These are phyloP conservation scores for Monosporozyma solicola DNA, from an alignment of 805 yeast genomes.

Conservation along the genomic window DNA sequence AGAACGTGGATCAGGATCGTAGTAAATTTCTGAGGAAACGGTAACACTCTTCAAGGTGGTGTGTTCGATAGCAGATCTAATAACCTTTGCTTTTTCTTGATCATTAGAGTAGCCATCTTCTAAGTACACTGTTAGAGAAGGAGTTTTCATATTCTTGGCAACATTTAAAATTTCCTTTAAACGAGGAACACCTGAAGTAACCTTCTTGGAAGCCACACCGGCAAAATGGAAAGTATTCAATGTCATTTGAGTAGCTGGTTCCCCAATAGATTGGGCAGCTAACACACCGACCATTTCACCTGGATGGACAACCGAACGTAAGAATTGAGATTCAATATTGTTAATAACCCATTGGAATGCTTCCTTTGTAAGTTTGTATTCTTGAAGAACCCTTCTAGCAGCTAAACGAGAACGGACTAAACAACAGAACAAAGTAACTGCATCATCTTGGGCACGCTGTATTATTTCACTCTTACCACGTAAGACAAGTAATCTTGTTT, in stretches of 20 bases:
- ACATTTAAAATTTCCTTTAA: slow-evolving; percentile 95
- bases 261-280: slow-evolving; percentile 97
- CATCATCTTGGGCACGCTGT: slow-evolving; percentile 85
- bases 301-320: slow-evolving; percentile 84
- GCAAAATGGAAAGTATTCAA: slow-evolving; percentile 96
- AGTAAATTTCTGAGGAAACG: slow-evolving; percentile 92
- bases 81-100: slow-evolving; percentile 87
- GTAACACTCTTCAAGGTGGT: slow-evolving; percentile 92
- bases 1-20: slow-evolving; percentile 95
- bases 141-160: slow-evolving; percentile 98
- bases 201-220: slow-evolving; percentile 94
- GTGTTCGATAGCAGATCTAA: slow-evolving; percentile 95
- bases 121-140: slow-evolving; percentile 93
- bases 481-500: slow-evolving; percentile 60
- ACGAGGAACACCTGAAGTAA: slow-evolving; percentile 95
- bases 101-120: slow-evolving; percentile 73
- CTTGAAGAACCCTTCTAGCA: slow-evolving; percentile 83
- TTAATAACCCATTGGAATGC: slow-evolving; percentile 97
- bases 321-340: slow-evolving; percentile 88
- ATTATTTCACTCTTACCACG: slow-evolving; percentile 72
- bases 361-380: slow-evolving; percentile 69
- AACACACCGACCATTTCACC: slow-evolving; percentile 98
- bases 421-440: slow-evolving; percentile 83
- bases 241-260: slow-evolving; percentile 97
- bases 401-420: slow-evolving; percentile 88